Base-by-base conservation (phyloP, 2,329 filamentous ascomycete genomes). In the Fusarium irregulare region DNA sequence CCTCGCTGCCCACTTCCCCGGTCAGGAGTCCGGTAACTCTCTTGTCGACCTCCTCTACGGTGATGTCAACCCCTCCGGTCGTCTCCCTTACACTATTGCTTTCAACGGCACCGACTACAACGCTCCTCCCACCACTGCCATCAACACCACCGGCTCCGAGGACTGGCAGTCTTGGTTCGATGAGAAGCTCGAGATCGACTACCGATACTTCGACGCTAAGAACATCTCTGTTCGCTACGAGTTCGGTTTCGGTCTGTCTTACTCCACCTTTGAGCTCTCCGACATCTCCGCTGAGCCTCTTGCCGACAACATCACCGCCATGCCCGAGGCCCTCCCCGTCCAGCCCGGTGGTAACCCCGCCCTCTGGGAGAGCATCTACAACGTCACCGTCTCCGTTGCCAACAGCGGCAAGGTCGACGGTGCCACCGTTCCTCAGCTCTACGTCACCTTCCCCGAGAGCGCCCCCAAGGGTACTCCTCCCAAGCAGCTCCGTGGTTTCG, bases 11-110 rank as follows among this genome's bases (percentile, higher is more conserved):
- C 89, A 92, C 77, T 86, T 92, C 16, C 91, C 91, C 0, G 91
- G 91, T 11, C 89, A 93, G 73, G 90, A 92, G 79, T 89, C 89
- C 3, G 91, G 91, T 27, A 84, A 88, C 72, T 89, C 90, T 2
- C 81, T 93, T 18, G 86, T 87, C 40, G 88, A 91, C 71, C 80
- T 93, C 37, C 83, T 93, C 4, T 93, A 88, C 74, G 91, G 91
- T 61, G 87, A 90, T 55, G 85, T 87, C 56, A 89, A 88, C 41
- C 91, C 91, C 25, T 90, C 87, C 61, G 91, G 91, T 10, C 88
- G 90, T 70, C 83, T 93, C 12, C 90, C 91, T 6, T 93, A 92
- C 80, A 92, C 90, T n/a, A 87, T 92, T 72, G 89, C 89, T n/a
- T 79, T 81, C 64, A 84, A 85, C 27, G 86, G 83, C 21, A 81